phyloP scores from a whole-genome alignment of 2,329 filamentous ascomycete species.

The Apiospora marii region DNA sequence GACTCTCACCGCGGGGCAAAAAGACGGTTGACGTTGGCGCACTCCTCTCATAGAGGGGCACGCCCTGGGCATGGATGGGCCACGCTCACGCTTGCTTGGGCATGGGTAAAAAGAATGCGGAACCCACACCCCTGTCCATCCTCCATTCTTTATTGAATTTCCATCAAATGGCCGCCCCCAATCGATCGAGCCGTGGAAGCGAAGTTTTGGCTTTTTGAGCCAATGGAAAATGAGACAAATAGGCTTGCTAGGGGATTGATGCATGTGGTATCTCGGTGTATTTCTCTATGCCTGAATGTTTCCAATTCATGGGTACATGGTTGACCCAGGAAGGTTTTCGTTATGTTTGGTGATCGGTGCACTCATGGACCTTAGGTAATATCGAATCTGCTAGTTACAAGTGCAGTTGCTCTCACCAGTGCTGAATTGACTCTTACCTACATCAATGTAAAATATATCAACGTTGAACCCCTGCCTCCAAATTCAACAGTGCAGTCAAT shows the following conservation, averaged over 20 bases:
- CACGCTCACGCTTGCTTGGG: not conserved
- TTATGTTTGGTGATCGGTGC: not conserved
- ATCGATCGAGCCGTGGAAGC: not conserved
- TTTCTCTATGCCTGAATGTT: not conserved
- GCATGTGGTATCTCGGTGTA: not conserved
- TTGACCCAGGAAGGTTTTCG: not conserved
- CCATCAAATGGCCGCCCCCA: not conserved
- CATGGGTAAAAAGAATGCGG: conserved; percentile 15
- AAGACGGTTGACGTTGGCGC: conserved; percentile 4
- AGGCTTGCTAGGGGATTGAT: not conserved
- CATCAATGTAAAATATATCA: not conserved
- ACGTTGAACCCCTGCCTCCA: not conserved
- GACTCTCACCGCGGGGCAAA: conserved; percentile 13
- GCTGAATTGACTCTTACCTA: too few relatives aligned
- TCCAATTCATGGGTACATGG: not conserved
- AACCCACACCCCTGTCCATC: conserved; percentile 18
- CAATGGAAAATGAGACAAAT: conserved; percentile 33
- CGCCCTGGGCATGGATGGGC: not conserved
- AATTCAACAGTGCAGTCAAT: not conserved
- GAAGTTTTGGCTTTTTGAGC: not conserved
- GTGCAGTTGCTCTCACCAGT: not conserved
- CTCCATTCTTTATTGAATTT: conserved; percentile 31
- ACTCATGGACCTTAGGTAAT: not conserved
- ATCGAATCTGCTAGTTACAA: not conserved
- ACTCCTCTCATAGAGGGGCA: not conserved